phyloP scores from a whole-genome alignment of 2,329 filamentous ascomycete genomes.

The Fusarium verrucosum region DNA sequence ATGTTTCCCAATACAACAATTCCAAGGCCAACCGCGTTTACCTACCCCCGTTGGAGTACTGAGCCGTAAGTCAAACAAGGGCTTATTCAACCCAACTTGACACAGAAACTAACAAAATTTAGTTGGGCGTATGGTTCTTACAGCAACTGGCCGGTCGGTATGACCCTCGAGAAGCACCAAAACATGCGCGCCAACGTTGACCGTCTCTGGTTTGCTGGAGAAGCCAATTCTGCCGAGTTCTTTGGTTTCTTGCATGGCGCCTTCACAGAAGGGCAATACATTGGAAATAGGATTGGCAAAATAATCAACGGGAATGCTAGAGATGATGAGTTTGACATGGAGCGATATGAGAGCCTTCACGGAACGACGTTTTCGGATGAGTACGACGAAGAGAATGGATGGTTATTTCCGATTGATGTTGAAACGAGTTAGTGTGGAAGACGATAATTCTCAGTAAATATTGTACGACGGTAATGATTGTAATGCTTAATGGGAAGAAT shows the following conservation, averaged over 20 bases:
- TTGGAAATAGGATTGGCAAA: slow-evolving; percentile 55
- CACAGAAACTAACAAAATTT: neutral
- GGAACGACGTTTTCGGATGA: slow-evolving; percentile 32
- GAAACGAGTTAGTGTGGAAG: neutral
- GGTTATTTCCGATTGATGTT: slow-evolving; percentile 17
- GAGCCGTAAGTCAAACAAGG: slow-evolving; percentile 31
- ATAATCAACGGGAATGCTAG: slow-evolving; percentile 22
- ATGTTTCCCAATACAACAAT: slow-evolving; percentile 69
- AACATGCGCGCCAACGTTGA: slow-evolving; percentile 72
- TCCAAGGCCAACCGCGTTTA: slow-evolving; percentile 68
- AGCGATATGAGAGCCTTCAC: slow-evolving; percentile 20
- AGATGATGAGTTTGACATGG: slow-evolving; percentile 22
- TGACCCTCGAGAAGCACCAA: slow-evolving; percentile 71
- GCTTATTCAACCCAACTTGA: accelerated
- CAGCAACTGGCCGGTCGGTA: slow-evolving; percentile 72
- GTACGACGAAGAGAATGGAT: slow-evolving; percentile 28
- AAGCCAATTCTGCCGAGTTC: slow-evolving; percentile 69
- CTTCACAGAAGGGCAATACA: slow-evolving; percentile 64
- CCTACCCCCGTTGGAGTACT: slow-evolving; percentile 58
- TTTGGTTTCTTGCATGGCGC: slow-evolving; percentile 73
- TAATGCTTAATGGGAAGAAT: neutral
- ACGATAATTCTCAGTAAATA: neutral
- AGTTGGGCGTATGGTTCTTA: slow-evolving; percentile 67
- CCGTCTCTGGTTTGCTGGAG: slow-evolving; percentile 71
- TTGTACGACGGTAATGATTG: neutral